A percentile compares a stretch with the other conserved stretches of the same genome.
Conservation (phyloP, 805 yeast species). For the Saturnispora quitensis region DNA sequence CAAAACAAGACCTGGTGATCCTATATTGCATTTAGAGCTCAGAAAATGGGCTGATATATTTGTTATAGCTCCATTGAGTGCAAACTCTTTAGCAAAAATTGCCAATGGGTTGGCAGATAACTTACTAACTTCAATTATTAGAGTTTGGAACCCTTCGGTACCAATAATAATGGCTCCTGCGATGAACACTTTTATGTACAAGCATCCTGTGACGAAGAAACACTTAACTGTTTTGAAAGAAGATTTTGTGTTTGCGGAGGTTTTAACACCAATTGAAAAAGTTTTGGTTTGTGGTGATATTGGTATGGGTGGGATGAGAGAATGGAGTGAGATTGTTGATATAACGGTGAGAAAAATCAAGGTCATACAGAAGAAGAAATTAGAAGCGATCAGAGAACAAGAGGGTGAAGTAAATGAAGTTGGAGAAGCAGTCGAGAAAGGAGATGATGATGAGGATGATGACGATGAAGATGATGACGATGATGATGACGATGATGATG, state of each 20-base stretch:
- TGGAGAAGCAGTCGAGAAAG: conserved; percentile 34
- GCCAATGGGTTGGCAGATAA: conserved; percentile 91
- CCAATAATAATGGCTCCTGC: conserved; percentile 92
- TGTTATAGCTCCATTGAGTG: conserved; percentile 89
- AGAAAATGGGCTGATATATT: conserved; percentile 96
- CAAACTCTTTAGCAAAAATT: conserved; percentile 84
- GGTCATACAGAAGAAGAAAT: conserved; percentile 49
- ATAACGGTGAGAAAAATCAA: conserved; percentile 62
- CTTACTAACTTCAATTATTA: conserved; percentile 74
- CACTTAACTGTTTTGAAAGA: conserved; percentile 70
- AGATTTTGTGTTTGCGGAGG: conserved; percentile 92
- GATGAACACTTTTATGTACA: conserved; percentile 89
- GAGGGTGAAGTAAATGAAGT: conserved; percentile 44
- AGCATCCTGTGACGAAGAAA: conserved; percentile 77
- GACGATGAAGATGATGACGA: conserved; percentile 35
- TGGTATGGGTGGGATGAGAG: conserved; percentile 99
- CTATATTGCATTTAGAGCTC: conserved; percentile 88
- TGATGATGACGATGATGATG: conserved; percentile 28
- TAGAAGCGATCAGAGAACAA: conserved; percentile 26
- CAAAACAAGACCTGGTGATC: conserved; percentile 71
- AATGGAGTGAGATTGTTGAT: conserved; percentile 90
- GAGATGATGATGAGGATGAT: conserved; percentile 34
- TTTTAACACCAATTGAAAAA: conserved; percentile 91
- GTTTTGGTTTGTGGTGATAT: conserved; percentile 94
- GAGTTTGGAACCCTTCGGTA: conserved; percentile 92